Base-by-base conservation (phyloP, 2,329 filamentous ascomycete genomes). In the Mycocentrospora acerina region DNA sequence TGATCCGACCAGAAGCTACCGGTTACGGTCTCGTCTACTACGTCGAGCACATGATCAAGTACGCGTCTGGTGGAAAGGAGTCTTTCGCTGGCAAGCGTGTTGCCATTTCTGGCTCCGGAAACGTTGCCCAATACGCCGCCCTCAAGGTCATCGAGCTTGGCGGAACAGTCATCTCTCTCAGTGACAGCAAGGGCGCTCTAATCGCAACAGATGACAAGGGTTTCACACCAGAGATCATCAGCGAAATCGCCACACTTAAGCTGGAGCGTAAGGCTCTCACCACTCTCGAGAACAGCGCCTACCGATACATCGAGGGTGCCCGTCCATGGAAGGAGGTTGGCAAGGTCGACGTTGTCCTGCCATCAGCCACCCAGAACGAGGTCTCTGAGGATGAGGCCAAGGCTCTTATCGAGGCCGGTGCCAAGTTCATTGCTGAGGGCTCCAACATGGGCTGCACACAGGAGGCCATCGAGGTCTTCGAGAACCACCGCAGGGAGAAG, bases 371-470 rank as follows among this genome's bases (percentile, higher is more conserved):
- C 44, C 90, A 98, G 79, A 98, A 98, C 78, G 93, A 98, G 76
- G 89, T 98, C 63, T 90, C 81, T 64, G 83, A 84, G 66, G 89
- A 93, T 60, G 93, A 98, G 78, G 93, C 90, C 36, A 77, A 88
- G 74, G 82, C 80, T 13, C 81, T 97, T 29, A 81, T 96, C 43
- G 78, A 78, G 33, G 80, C 79, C 43, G 91, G 91, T 55, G 80
- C 79, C 64, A 82, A 85, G 68, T 94, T 89, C 76, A 85, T 97
- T 54, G 93, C 93, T 42, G 93, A 98, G 76, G 93, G 93, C 40
- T 93, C 86, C 73, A 97, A 97, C 82, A 97, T 98, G 93, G 93
- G 93, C 51, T 96, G 90, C 79, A 96, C 90, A 24, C 89, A 93
- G 73, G 90, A 87, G 53, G 91, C 91, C 55, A 96, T 98, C 62